A percentile compares a stretch with the other conserved stretches of the same genome.
Evolutionary conservation across 495 filamentous ascomycete species (phyloP).

Genomic region (Jackrogersella minutella): DNA sequence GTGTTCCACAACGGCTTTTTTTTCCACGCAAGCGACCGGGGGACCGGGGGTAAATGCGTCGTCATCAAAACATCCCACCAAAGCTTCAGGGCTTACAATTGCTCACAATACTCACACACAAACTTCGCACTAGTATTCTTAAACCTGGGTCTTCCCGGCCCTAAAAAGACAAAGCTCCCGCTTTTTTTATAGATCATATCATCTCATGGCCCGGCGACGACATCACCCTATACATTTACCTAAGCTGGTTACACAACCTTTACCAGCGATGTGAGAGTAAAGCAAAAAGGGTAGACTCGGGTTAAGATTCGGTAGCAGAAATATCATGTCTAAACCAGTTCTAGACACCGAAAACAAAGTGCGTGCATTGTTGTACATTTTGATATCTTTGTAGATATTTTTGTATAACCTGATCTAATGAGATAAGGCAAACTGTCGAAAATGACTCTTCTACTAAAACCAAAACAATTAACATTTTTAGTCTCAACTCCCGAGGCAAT

Average conservation of each 20-base stretch:
- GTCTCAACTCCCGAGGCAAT: no score
- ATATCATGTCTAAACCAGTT: constrained; percentile 26
- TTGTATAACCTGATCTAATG: neutral
- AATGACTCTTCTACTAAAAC: no score
- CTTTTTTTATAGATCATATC: no score
- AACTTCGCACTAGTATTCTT: constrained; percentile 5
- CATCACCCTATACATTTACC: neutral
- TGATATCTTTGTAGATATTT: no score
- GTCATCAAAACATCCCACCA: constrained; percentile 36
- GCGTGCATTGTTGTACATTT: no score
- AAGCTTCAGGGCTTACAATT: no score
- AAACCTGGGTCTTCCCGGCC: constrained; percentile 1
- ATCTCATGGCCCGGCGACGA: no score
- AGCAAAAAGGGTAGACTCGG: constrained; percentile 3
- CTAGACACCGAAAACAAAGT: constrained; percentile 23
- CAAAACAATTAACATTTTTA: no score
- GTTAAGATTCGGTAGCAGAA: constrained; percentile 21
- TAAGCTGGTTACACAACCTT: neutral
- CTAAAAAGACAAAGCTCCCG: no score
- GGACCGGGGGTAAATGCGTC: no score
- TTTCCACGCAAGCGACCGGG: constrained; percentile 34
- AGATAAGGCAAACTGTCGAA: no score
- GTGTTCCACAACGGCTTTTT: constrained; percentile 19
- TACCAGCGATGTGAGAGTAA: neutral
- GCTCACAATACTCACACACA: no score